These are phyloP conservation scores for Xylaria sp. DNA, from an alignment of 2,329 filamentous ascomycete genomes.

Conservation along the genomic window DNA sequence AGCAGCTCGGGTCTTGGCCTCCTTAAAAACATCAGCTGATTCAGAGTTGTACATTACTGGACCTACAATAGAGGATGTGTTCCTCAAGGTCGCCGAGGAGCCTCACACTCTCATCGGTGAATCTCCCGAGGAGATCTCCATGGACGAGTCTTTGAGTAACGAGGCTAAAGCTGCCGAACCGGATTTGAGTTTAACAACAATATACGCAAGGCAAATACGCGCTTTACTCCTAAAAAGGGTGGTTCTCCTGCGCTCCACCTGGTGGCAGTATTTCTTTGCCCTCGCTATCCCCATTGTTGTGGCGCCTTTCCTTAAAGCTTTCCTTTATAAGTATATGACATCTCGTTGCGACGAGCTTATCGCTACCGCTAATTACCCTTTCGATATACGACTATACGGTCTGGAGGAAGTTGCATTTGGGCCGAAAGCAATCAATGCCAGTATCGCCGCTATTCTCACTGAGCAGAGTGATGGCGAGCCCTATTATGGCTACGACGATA, in stretches of 20 bases:
- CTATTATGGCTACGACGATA: not conserved
- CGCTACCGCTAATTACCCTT: not conserved
- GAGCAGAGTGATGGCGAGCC: not conserved
- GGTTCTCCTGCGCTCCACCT: not conserved
- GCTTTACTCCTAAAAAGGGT: not conserved
- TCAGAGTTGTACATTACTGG: not conserved
- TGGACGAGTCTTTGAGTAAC: not conserved
- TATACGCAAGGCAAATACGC: not conserved
- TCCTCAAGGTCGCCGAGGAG: not conserved
- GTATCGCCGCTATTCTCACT: not conserved
- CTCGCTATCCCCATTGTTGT: not conserved
- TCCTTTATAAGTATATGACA: not conserved
- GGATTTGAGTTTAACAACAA: not conserved
- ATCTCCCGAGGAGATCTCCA: not conserved
- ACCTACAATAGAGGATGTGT: not conserved
- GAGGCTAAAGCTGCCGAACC: not conserved
- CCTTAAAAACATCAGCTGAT: not conserved
- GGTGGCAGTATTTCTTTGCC: not conserved
- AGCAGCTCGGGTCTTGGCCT: not conserved
- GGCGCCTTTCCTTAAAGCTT: not conserved
- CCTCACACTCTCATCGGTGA: not conserved
- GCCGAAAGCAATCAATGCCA: not conserved
- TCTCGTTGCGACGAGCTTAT: not conserved
- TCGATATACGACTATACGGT: not conserved
- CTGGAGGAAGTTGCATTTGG: not conserved